Evolutionary conservation across 306 rosid genomes (phyloP), one percentile per base, ranked within the genome.

Genomic region (Trifolium repens): DNA sequence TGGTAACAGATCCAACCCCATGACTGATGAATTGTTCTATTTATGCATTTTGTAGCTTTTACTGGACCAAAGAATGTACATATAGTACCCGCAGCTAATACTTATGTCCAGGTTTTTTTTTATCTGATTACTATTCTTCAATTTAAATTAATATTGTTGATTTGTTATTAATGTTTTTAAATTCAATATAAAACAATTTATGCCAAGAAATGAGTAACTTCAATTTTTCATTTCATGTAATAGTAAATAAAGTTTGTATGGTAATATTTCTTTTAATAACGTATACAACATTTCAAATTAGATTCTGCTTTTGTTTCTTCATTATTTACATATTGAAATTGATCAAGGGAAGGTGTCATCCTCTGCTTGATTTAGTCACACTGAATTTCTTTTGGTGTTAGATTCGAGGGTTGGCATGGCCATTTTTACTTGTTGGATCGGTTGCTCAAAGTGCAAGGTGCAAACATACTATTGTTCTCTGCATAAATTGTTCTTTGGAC

Each of bases 361-460:
- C 81, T 40, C 71, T 60, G 78, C 64, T 67, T 74, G 43, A 40
- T 77, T 74, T 75, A 32, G 66, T 81, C 17, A 34, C 58, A 46
- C 19, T 22, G 58, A 59, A 8, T 72, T 13, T 40, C 13, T 71
- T 73, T 64, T 69, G 54, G 16, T 80, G 52, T 78, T 82, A 89
- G 91, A 87, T 91, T 83, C 86, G 96, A 65, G 90, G 93, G 71
- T 88, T 91, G 83, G 93, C 96, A 55, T 91, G 96, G 96, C 93
- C 96, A 16, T 93, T 88, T 58, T 64, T 88, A 82, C 96, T 91
- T 80, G 71, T 83, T 72, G 96, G 93, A 72, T 82, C 79, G 82
- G 86, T 91, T 84, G 82, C 93, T 74, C 96, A 91, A 43, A 88
- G 96, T 87, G 96, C 96, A 80, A 91, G 96, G 96, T 90, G 24